Conservation (phyloP, 352 stramenopile genomes). For the Pythium graminicola region DNA sequence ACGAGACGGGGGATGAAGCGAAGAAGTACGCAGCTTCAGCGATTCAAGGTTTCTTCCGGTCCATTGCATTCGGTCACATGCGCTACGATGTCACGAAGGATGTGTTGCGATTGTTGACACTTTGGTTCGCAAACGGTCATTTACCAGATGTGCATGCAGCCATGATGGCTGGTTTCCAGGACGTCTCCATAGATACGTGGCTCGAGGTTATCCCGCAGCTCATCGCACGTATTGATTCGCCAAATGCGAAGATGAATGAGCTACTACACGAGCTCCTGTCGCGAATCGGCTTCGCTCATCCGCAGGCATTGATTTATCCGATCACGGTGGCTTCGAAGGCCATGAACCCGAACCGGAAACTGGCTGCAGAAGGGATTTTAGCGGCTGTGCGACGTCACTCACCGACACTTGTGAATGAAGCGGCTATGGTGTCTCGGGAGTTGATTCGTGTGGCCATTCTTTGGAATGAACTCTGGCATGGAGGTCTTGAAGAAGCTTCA, state of each 20-base stretch:
- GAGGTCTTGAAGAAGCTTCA: constrained; percentile 96
- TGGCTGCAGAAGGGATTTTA: constrained; percentile 94
- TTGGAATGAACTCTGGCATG: constrained; percentile 99
- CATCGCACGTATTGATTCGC: constrained; percentile 90
- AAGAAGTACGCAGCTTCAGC: constrained; percentile 88
- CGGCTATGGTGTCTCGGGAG: constrained; percentile 93
- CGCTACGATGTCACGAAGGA: constrained; percentile 95
- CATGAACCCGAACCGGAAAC: constrained; percentile 84
- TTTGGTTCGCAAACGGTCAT: constrained; percentile 98
- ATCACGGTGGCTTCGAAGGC: constrained; percentile 97
- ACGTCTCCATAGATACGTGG: constrained; percentile 97
- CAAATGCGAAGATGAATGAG: constrained; percentile 71
- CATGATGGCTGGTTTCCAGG: constrained; percentile 85
- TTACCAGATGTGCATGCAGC: constrained; percentile 81
- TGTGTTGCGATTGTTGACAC: constrained; percentile 96
- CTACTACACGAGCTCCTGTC: constrained; percentile 86
- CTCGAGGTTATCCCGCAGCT: constrained; percentile 98
- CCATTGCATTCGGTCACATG: constrained; percentile 94
- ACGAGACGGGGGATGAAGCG: constrained; percentile 45
- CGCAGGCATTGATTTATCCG: constrained; percentile 99
- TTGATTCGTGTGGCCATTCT: constrained; percentile 99
- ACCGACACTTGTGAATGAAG: constrained; percentile 95
- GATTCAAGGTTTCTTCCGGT: constrained; percentile 97
- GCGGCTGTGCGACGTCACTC: constrained; percentile 93
- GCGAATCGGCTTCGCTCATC: constrained; percentile 91